Evolutionary conservation across 2,329 filamentous ascomycete genomes (phyloP).

Genomic region (Aureobasidium vineae): DNA sequence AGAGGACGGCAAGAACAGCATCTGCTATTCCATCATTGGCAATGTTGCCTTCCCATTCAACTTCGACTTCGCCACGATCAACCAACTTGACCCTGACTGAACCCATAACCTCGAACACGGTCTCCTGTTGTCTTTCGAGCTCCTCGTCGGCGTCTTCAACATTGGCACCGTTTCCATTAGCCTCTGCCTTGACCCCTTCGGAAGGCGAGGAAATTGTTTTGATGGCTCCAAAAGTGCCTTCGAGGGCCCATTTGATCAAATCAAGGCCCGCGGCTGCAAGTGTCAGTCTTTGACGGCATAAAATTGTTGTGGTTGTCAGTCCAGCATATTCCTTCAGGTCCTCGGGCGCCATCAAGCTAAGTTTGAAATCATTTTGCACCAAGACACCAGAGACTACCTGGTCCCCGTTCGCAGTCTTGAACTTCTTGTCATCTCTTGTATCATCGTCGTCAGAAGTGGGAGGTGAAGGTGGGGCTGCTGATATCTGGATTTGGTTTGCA

Average conservation of each 20-base stretch:
- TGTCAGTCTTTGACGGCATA: slow-evolving; percentile 85
- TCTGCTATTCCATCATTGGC: slow-evolving; percentile 98
- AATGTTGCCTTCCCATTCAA: slow-evolving; percentile 98
- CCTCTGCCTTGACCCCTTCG: slow-evolving; percentile 38
- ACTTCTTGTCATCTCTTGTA: slow-evolving; percentile 32
- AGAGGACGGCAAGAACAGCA: slow-evolving; percentile 86
- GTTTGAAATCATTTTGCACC: slow-evolving; percentile 96
- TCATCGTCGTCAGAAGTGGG: slow-evolving; percentile 48
- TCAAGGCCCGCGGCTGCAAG: slow-evolving; percentile 87
- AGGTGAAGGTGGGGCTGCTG: slow-evolving; percentile 43
- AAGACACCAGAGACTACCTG: slow-evolving; percentile 82
- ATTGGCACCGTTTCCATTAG: slow-evolving; percentile 41
- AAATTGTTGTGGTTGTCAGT: slow-evolving; percentile 91
- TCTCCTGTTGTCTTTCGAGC: slow-evolving; percentile 45
- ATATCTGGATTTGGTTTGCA: slow-evolving; percentile 70
- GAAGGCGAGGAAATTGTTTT: slow-evolving; percentile 41
- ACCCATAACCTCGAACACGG: slow-evolving; percentile 74
- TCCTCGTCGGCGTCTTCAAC: slow-evolving; percentile 36
- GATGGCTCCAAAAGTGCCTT: slow-evolving; percentile 88
- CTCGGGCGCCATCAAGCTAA: slow-evolving; percentile 94
- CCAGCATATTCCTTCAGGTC: slow-evolving; percentile 95
- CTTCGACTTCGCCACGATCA: slow-evolving; percentile 69
- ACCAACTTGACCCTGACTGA: slow-evolving; percentile 67
- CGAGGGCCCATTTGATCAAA: slow-evolving; percentile 88
- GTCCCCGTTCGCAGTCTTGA: slow-evolving; percentile 50